Evolutionary conservation across 2,329 filamentous ascomycete species (phyloP), one percentile per base, ranked within the genome.

Genomic region (Ophiostoma sp.): DNA sequence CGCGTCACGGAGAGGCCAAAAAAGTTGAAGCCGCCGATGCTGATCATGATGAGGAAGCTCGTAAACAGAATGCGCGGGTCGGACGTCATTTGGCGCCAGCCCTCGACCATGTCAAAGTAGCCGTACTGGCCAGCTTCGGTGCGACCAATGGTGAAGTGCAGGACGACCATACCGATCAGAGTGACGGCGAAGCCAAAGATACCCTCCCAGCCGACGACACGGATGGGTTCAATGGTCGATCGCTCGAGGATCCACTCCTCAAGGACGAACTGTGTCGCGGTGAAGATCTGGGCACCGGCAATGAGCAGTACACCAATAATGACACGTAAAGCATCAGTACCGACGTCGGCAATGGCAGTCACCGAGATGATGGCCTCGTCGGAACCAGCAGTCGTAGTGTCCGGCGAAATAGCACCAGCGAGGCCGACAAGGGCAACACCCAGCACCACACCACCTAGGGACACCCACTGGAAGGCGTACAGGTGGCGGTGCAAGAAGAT

Each of bases 21-120:
- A 86, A 97, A 99, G 84, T 99, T 99, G 88, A 98, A 99, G 71
- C 95, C 95, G 92, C 95, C 95, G 78, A 99, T 99, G 79, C 94
- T 97, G 77, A 99, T 88, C 96, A 99, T 99, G 81, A 98, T 98
- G 74, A 97, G 82, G 8, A 98, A 72, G 76, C 94, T 97, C 28
- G 93, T 93, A 2, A 95, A 78, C 39, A 91, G 88, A 74, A 99
- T 90, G 19, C 88, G 84, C 70, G 85, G 88, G 82, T 95, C 90
- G 48, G 90, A 85, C 11, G 89, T 90, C 82, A 99, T 90, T 82
- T 98, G 90, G 75, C 89, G 89, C 86, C 94, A 92, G 17, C 94
- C 95, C 81, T 98, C 95, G 4, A 86, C 89, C 76, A 95, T 91
- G 82, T 99, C 96, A 81, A 98, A 99, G 80, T 95, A 95, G 57